Base-by-base conservation (phyloP, 768 basidiomycete species). In the Calocybe gangraenosa region DNA sequence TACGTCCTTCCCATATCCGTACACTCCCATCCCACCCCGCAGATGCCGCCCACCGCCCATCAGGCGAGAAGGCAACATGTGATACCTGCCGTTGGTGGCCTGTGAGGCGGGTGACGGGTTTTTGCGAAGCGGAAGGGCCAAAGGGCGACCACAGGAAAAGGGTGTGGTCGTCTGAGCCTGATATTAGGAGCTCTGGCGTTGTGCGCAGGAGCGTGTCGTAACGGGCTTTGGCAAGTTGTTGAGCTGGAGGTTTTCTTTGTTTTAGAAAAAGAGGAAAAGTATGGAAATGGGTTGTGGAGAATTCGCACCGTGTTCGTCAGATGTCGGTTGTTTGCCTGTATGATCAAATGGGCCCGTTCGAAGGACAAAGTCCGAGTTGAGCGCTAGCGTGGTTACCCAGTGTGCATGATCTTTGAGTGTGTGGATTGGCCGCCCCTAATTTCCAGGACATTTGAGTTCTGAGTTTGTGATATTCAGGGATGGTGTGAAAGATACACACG, bases 141-240 rank as follows among this genome's bases (percentile, higher is more conserved):
- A 92, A 87, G 33, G 84, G 70, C 23, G 91, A 87, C 95, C 93
- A 97, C 10, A 99, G 78, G 78, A 94, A 97, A 40, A 97, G 81
- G 0, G 95, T 99, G 64, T 97, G 95, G 63, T 99, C 95, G 62
- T 99, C 94, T 3, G 94, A 97, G 17, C 93, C 94, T 4, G 93
- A 92, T 62, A 97, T 95, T 52, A 95, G 71, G 3, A 91, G 73
- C 63, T 97, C 94, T 9, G 91, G 84, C 1, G 72, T 73, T 2
- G 67, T 73, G 22, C 75, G 67, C 15, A 87, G 73, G 46, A 90
- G 73, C 5, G 72, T 68, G 25, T 84, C 82, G 65, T 95, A 98
- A 31, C 93, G 84, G 42, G 71, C 76, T 44, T 84, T 67, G 3
- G 94, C 93, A 17, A 84, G 69, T 10, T 76, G 62, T 70, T 90